Evolutionary conservation across 257 asterid species (phyloP), one percentile per base, ranked within the genome.

Genomic region (Mitragyna speciosa): DNA sequence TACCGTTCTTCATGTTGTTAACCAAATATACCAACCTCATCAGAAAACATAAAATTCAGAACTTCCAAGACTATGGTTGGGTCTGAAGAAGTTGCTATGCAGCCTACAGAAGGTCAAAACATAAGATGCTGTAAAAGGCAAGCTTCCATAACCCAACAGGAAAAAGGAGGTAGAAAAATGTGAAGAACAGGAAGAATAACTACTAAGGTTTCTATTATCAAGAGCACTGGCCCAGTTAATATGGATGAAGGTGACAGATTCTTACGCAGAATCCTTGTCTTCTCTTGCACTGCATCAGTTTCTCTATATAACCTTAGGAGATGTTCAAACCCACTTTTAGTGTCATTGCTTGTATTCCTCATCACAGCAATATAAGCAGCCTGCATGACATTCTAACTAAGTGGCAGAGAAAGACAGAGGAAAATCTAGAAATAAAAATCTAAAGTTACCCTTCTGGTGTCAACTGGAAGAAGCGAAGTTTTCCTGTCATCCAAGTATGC

Each of bases 331-430:
- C 87, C 87, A 64, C 54, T 79, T 66, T 71, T 81, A 33, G 79
- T 82, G 39, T 52, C 77, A 78, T 65, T 24, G 22, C 82, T 78
- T 1, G 87, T 77, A 59, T 77, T 84, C 77, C 89, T 83, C 81
- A 86, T 76, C 68, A 82, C 71, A 14, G 87, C 78, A 48, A 82
- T 54, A 28, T 86, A 86, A 59, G 89, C 86, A 81, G 89, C 87
- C 87, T 83, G 69, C 33, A n/a, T 31, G 65, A 39, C 48, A 52
- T 33, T 58, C 17, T 75, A 19, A 47, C 11, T 15, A 10, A 80
- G 49, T 63, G 30, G 11, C 12, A 3, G 31, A 58, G 39, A 20
- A 41, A 15, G 36, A 67, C 45, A 36, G 24, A 39, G 16, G 26
- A 64, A n/a, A 68, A 20, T 56, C 61, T 56, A 47, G 49, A 10